A percentile compares a stretch with the other conserved stretches of the same genome.
These are phyloP conservation scores for Ganoderma lucidum DNA, from an alignment of 1,284 basidiomycete genomes.

Conservation along the genomic window DNA sequence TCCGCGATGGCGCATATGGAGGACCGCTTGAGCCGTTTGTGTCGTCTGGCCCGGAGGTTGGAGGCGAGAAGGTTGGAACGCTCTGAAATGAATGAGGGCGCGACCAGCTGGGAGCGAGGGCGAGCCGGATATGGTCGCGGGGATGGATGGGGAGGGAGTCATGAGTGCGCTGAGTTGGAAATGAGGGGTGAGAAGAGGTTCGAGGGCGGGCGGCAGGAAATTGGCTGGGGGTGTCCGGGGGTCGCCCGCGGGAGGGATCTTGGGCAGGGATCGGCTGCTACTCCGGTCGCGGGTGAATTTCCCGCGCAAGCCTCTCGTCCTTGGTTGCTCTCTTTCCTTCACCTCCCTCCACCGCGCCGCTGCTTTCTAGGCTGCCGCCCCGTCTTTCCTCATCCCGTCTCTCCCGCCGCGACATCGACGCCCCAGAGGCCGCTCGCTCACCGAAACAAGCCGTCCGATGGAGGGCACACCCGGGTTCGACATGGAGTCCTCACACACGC, in stretches of 20 bases:
- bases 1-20: not conserved
- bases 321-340: not conserved
- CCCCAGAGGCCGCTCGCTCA: not conserved
- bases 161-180: slow-evolving; percentile 3
- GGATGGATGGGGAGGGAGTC: not conserved
- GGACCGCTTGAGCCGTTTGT: not conserved
- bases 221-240: slow-evolving; percentile 2
- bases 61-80: not conserved
- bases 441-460: not conserved
- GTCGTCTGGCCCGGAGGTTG: not conserved
- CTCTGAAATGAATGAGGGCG: not conserved
- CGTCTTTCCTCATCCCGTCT: not conserved
- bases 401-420: not conserved
- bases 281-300: not conserved
- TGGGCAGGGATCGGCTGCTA: not conserved
- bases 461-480: slow-evolving; percentile 8
- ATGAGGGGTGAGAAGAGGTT: not conserved
- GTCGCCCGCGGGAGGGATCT: not conserved
- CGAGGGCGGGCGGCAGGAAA: not conserved
- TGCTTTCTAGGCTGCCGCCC: not conserved
- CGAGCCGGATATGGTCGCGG: not conserved
- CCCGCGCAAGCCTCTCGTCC: slow-evolving; percentile 7
- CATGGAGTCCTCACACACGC: slow-evolving; percentile 17
- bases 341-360: not conserved
- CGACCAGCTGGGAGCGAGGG: not conserved